Percentiles rank a stretch among this genome's conserved stretches.
Evolutionary conservation across 371 early-diverging fungal genomes (phyloP).

Genomic region (Haplosporangium sp.): DNA sequence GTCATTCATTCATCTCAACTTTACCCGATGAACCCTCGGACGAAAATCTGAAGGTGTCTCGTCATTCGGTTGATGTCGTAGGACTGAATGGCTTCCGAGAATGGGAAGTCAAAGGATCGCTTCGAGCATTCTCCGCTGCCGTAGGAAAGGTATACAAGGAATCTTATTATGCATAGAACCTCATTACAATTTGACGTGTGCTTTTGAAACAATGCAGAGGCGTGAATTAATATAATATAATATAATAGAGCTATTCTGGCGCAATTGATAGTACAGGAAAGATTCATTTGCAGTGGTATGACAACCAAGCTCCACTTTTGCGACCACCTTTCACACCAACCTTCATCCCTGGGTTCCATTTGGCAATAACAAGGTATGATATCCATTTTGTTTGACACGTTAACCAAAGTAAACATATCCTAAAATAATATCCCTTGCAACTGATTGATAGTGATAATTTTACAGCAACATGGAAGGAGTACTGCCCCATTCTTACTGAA

Average conservation of each 20-base stretch:
- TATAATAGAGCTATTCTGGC: background rate
- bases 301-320: conserved; percentile 32
- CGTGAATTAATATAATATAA: too few species aligned
- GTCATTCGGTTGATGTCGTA: conserved; percentile 44
- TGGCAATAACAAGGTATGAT: conserved; percentile 42
- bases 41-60: conserved; percentile 41
- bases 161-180: background rate
- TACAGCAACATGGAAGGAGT: conserved; percentile 24
- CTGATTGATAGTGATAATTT: conserved; percentile 17
- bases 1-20: conserved; percentile 50
- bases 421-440: background rate
- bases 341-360: conserved; percentile 47
- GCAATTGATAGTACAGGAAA: background rate
- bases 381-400: background rate
- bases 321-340: conserved; percentile 54
- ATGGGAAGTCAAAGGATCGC: conserved; percentile 51
- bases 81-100: conserved; percentile 41
- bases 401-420: background rate
- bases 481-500: conserved; percentile 32
- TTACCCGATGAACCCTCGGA: conserved; percentile 46
- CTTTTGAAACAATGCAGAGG: background rate
- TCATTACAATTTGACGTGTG: background rate
- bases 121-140: conserved; percentile 11
- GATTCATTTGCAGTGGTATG: conserved; percentile 48
- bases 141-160: conserved; percentile 16